Conservation (phyloP, 164 flowering plant species). For the Annona cherimola region DNA sequence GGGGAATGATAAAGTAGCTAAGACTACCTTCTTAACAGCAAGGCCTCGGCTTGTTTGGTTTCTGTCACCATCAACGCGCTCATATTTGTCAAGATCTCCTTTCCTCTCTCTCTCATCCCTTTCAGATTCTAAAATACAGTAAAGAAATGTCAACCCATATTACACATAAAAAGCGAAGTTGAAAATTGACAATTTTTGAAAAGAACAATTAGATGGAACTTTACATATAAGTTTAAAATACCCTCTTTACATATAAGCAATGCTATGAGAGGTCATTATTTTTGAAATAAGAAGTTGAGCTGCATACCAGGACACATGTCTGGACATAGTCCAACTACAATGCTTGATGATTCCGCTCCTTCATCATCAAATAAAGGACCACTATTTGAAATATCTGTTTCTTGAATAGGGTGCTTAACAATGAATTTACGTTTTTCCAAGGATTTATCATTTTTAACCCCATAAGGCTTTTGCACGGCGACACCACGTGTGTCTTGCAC, state of each 20-base stretch:
- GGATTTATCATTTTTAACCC: slow-evolving; percentile 26
- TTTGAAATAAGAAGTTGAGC: slow-evolving; percentile 7
- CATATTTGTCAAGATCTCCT: slow-evolving; percentile 94
- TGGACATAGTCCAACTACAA: slow-evolving; percentile 72
- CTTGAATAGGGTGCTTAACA: slow-evolving; percentile 28
- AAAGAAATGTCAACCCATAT: slow-evolving; percentile 9
- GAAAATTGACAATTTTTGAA: neutral
- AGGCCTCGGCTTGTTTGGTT: slow-evolving; percentile 69
- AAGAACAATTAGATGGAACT: neutral
- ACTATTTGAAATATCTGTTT: slow-evolving; percentile 22
- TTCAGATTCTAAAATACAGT: slow-evolving; percentile 63
- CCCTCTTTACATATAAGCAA: neutral
- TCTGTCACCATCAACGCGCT: slow-evolving; percentile 90
- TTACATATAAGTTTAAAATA: too few species aligned
- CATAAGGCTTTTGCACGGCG: slow-evolving; percentile 26
- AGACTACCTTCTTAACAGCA: slow-evolving; percentile 89
- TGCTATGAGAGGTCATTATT: neutral
- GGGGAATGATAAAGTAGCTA: neutral
- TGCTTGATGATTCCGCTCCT: slow-evolving; percentile 35
- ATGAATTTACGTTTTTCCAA: slow-evolving; percentile 19
- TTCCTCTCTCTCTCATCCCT: slow-evolving; percentile 92
- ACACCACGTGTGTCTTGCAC: slow-evolving; percentile 22
- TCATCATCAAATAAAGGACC: slow-evolving; percentile 41
- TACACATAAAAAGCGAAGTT: neutral
- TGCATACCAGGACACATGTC: slow-evolving; percentile 97